Conservation (phyloP, 2,329 filamentous ascomycete genomes). For the Parastagonospora avenae region DNA sequence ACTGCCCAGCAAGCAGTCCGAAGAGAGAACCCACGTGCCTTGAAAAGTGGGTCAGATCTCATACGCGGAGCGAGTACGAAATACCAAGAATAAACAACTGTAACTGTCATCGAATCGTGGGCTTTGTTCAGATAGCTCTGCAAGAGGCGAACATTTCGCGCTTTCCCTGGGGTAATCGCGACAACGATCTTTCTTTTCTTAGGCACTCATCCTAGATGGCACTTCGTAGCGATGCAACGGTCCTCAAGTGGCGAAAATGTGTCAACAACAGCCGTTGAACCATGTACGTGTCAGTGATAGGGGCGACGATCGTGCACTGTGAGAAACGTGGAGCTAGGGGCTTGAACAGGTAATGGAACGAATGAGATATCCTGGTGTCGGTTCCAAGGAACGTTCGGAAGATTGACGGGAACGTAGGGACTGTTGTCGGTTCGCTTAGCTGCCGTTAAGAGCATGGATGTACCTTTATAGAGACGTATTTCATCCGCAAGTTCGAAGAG, state of each 20-base stretch:
- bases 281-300: conserved; percentile 30
- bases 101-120: neutral
- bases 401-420: conserved; percentile 5
- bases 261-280: conserved; percentile 24
- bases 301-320: conserved; percentile 25
- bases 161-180: neutral
- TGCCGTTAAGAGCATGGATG: conserved; percentile 33
- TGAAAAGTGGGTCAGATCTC: neutral
- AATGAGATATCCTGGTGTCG: conserved; percentile 16
- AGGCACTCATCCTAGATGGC: conserved; percentile 4
- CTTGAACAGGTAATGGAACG: conserved; percentile 13
- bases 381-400: conserved; percentile 11
- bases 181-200: conserved; percentile 12
- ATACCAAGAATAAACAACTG: neutral
- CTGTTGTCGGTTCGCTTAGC: conserved; percentile 18
- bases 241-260: conserved; percentile 22
- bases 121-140: neutral
- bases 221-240: neutral
- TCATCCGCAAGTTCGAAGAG: neutral
- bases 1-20: conserved; percentile 11
- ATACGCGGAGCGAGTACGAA: neutral
- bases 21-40: conserved; percentile 1
- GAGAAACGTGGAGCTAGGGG: conserved; percentile 17
- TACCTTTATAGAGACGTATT: conserved; percentile 14
- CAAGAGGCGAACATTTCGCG: conserved; percentile 6